Percentiles rank a stretch among this genome's conserved stretches.
Evolutionary conservation across 495 filamentous ascomycete genomes (phyloP).

Genomic region (Talaromyces nanjingensis): DNA sequence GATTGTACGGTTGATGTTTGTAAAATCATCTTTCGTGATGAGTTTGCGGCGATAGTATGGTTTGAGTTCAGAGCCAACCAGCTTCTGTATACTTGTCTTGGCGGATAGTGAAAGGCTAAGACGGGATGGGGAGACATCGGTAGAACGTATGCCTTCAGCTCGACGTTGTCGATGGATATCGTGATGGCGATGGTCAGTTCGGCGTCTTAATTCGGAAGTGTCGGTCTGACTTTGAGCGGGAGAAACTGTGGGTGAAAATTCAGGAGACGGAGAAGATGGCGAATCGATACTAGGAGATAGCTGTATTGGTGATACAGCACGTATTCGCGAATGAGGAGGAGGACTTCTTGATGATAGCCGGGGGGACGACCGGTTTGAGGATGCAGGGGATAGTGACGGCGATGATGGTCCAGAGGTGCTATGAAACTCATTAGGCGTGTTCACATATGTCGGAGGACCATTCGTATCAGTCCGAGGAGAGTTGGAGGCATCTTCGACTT

Average conservation of each 20-base stretch:
- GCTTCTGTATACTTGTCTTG: constrained; percentile 74
- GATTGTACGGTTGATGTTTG: constrained; percentile 75
- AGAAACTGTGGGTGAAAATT: constrained; percentile 31
- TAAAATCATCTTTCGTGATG: constrained; percentile 77
- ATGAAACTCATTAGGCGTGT: constrained; percentile 32
- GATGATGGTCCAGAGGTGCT: constrained; percentile 56
- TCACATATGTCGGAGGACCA: constrained; percentile 39
- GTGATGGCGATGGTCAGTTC: constrained; percentile 3
- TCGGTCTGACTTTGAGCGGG: constrained; percentile 12
- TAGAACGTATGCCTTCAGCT: constrained; percentile 28
- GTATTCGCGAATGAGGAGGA: constrained; percentile 53
- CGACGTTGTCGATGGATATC: background rate
- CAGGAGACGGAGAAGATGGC: constrained; percentile 50
- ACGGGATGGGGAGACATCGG: constrained; percentile 50
- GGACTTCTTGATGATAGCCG: constrained; percentile 66
- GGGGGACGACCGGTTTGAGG: constrained; percentile 61
- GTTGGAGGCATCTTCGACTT: constrained; percentile 67
- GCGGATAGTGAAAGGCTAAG: constrained; percentile 56
- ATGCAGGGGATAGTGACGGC: constrained; percentile 63
- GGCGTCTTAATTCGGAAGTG: constrained; percentile 10
- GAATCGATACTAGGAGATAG: constrained; percentile 59
- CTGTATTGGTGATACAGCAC: constrained; percentile 60
- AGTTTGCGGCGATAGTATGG: constrained; percentile 64
- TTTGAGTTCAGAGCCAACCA: constrained; percentile 70
- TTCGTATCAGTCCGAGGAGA: constrained; percentile 46